Conservation (phyloP, 2,329 filamentous ascomycete species). For the Hypomyces rosellus region DNA sequence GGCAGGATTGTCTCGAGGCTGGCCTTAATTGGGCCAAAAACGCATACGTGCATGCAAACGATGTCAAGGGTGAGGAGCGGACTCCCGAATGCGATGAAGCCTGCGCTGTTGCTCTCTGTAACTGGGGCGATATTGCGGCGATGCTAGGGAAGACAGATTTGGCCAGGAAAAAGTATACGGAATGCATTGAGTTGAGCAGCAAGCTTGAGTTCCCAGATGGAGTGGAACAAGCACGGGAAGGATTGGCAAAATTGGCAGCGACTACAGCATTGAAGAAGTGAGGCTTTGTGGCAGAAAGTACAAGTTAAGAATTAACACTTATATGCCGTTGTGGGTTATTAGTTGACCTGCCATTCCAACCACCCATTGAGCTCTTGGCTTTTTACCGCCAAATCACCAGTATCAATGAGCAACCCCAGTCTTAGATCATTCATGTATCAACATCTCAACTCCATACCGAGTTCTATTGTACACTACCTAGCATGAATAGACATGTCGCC, state of each 20-base stretch:
- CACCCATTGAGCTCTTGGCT: too few relatives aligned
- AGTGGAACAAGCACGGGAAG: constrained; percentile 45
- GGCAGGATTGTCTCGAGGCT: constrained; percentile 58
- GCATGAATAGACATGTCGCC: too few relatives aligned
- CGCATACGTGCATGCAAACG: constrained; percentile 59
- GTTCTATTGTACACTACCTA: too few relatives aligned
- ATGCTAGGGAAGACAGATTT: constrained; percentile 60
- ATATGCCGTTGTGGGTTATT: too few relatives aligned
- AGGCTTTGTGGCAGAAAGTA: too few relatives aligned
- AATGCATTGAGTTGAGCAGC: constrained; percentile 58
- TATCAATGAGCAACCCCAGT: too few relatives aligned
- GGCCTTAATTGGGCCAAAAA: constrained; percentile 75
- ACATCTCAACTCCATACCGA: too few relatives aligned
- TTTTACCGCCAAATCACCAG: too few relatives aligned
- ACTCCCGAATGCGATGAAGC: constrained; percentile 77
- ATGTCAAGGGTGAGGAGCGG: constrained; percentile 59
- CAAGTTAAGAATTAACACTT: too few relatives aligned
- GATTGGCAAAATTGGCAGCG: constrained; percentile 33
- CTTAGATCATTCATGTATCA: too few relatives aligned
- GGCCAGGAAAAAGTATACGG: constrained; percentile 61
- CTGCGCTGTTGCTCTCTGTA: constrained; percentile 78
- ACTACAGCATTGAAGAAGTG: constrained; percentile 1
- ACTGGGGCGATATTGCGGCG: constrained; percentile 76
- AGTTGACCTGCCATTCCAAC: too few relatives aligned
- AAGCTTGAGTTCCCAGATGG: constrained; percentile 48